These are phyloP conservation scores for Ananas comosus DNA, from an alignment of 176 grass and related monocot species.

Conservation along the genomic window DNA sequence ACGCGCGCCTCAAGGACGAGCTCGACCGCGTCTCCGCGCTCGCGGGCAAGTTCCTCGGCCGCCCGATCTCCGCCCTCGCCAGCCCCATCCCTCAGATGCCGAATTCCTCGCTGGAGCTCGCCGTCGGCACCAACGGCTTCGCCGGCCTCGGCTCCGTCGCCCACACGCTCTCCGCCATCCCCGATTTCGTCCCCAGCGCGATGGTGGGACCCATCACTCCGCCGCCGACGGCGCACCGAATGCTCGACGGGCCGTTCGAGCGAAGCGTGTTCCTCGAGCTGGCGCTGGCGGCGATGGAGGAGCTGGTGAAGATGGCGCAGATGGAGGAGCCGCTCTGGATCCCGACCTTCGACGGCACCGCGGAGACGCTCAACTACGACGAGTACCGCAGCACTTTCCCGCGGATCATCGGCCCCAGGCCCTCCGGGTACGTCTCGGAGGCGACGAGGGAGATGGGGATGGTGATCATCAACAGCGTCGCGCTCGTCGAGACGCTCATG, in stretches of 20 bases:
- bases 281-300: slow-evolving; percentile 82
- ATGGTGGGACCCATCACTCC: slow-evolving; percentile 11
- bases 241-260: slow-evolving; percentile 24
- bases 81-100: slow-evolving; percentile 26
- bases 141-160: slow-evolving; percentile 39
- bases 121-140: slow-evolving; percentile 40
- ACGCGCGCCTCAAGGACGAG: slow-evolving; percentile 94
- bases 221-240: slow-evolving; percentile 10
- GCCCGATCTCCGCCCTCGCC: slow-evolving; percentile 44
- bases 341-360: slow-evolving; percentile 18
- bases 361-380: slow-evolving; percentile 56
- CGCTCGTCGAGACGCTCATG: slow-evolving; percentile 86
- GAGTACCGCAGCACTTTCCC: slow-evolving; percentile 56
- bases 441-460: slow-evolving; percentile 59
- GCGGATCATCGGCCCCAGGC: slow-evolving; percentile 37
- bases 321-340: slow-evolving; percentile 77
- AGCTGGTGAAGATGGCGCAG: slow-evolving; percentile 76
- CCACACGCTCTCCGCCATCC: slow-evolving; percentile 30
- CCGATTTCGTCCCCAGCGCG: slow-evolving; percentile 32
- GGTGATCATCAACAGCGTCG: slow-evolving; percentile 57
- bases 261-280: slow-evolving; percentile 57
- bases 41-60: slow-evolving; percentile 80
- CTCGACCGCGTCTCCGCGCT: slow-evolving; percentile 81
- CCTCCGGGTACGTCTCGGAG: slow-evolving; percentile 51
- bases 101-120: slow-evolving; percentile 65